Base-by-base conservation (phyloP, 2,329 filamentous ascomycete genomes). In the Colletotrichum chlorophyti region DNA sequence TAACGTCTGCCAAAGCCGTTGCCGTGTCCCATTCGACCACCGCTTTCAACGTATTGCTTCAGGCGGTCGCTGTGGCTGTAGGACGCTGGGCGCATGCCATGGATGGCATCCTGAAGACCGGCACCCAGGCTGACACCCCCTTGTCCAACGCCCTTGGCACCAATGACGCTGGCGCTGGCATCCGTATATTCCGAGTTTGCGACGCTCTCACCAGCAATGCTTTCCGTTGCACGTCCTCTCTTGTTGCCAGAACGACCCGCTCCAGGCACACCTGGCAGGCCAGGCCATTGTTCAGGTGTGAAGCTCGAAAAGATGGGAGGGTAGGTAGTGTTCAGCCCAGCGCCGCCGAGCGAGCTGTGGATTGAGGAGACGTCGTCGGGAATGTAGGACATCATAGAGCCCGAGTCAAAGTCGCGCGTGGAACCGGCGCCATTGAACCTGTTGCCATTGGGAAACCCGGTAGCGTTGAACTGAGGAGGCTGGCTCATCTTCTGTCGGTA, bases 251-350 rank as follows among this genome's bases (percentile, higher is more conserved):
- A 74, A 26, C 91, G 89, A 46, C 89, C 82, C 6, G 81, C 74
- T 6, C 73, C 72, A 9, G 74, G 69, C 29, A 87, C 87, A 23
- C 91, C 90, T 2, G 84, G 84, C 41, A 98, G 83, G 11, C 90
- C 85, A 26, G 95, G 95, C 95, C 95, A 99, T 66, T 85, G 83
- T 65, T 98, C 94, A 9, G 87, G 81, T 29, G 90, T 88, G 76
- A 99, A 98, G 72, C 89, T 91, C 54, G 92, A 93, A 75, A 99
- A 99, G 90, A 97, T 96, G 15, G 91, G 90, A 14, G 95, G 95
- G 72, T 94, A 98, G 21, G 92, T 91, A 43, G 89, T 88, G 50
- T 88, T 76, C 26, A 96, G 81, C n/a, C 89, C 90, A 31, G 91
- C 90, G 32, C 93, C 93, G 52, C 93, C 93, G 48, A 98, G 85